phyloP scores from a whole-genome alignment of 2,329 filamentous ascomycete genomes.

The Rachicladosporium sp. region DNA sequence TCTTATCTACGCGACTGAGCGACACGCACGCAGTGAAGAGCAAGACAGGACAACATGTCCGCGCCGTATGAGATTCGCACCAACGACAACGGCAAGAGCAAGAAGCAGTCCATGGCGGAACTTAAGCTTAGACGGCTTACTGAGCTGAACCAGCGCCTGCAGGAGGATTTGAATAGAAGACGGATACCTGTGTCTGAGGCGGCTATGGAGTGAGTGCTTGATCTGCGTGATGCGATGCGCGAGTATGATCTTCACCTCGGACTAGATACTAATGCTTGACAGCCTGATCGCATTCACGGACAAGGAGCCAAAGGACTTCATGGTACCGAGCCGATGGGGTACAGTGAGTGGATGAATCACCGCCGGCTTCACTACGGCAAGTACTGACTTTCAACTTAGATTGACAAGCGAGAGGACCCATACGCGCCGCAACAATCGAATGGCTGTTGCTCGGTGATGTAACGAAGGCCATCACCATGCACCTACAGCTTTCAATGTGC shows the following conservation, averaged over 20 bases:
- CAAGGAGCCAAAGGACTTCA: conserved; percentile 87
- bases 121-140: conserved; percentile 92
- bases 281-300: conserved; percentile 98
- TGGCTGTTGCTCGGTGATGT: conserved; percentile 95
- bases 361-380: conserved; percentile 3
- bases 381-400: conserved; percentile 30
- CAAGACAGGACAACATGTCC: conserved; percentile 33
- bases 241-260: not conserved
- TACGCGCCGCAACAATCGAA: conserved; percentile 89
- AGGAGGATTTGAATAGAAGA: conserved; percentile 90
- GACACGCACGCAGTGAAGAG: too few relatives aligned
- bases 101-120: conserved; percentile 98
- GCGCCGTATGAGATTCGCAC: conserved; percentile 54
- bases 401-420: conserved; percentile 93
- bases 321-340: conserved; percentile 97
- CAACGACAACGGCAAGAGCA: conserved; percentile 62
- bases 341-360: conserved; percentile 36
- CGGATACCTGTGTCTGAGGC: conserved; percentile 93
- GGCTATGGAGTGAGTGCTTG: conserved; percentile 41
- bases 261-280: conserved; percentile 7
- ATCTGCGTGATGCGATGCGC: not conserved
- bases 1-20: too few relatives aligned
- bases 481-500: too few relatives aligned
- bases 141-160: conserved; percentile 89
- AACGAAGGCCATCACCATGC: conserved; percentile 16